Evolutionary conservation across 257 asterid genomes (phyloP).

Genomic region (Solanum chiquidenum): DNA sequence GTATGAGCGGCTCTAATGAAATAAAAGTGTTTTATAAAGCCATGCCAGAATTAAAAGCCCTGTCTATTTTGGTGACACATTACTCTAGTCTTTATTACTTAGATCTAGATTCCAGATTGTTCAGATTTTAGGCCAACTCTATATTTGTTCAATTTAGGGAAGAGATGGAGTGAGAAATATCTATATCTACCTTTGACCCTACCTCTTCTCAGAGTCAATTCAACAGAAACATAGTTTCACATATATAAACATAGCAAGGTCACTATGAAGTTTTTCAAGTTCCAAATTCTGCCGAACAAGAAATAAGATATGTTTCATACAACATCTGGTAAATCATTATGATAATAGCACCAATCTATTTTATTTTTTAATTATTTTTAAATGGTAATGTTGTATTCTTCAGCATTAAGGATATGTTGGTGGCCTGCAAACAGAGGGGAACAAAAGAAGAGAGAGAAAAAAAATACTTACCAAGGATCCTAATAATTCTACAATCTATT

Average conservation of each 20-base stretch:
- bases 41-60: not conserved
- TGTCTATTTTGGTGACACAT: not conserved
- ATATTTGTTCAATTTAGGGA: not conserved
- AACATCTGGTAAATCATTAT: not conserved
- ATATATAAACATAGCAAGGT: not conserved
- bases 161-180: not conserved
- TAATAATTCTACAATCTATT: not conserved
- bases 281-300: not conserved
- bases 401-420: too few species aligned
- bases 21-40: not conserved
- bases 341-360: not conserved
- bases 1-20: not conserved
- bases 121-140: not conserved
- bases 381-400: too few species aligned
- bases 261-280: not conserved
- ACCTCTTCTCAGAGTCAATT: not conserved
- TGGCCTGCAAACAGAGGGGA: too few species aligned
- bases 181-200: not conserved
- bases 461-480: too few species aligned
- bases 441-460: too few species aligned
- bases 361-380: too few species aligned
- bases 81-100: not conserved
- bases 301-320: not conserved
- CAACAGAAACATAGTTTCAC: not conserved
- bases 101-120: not conserved